Evolutionary conservation across 306 rosid genomes (phyloP), one percentile per base, ranked within the genome.

Genomic region (Vigna unguiculata): DNA sequence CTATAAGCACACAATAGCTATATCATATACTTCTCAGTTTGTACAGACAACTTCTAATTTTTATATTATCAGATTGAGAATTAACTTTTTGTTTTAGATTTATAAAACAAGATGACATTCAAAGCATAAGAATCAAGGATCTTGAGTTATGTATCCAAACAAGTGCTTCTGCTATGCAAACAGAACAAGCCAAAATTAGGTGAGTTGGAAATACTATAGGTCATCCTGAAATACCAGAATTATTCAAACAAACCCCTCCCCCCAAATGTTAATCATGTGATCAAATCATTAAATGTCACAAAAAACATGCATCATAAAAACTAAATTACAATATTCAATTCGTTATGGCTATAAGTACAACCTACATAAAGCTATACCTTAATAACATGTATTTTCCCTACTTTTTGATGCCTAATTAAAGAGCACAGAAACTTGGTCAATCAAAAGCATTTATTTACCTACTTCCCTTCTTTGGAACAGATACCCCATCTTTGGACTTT

Each of bases 391-490:
- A 60, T 75, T 64, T 79, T 67, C 83, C 82, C 82, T 83, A 84
- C 79, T 77, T 84, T 81, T 30, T 49, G 83, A 82, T 78, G 87
- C 87, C 87, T 86, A 79, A 82, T 86, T 78, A 86, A 85, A 84
- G 71, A 85, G 86, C 78, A 89, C 83, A 82, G 83, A 88, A 92
- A 89, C 87, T 83, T 87, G 87, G 91, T 88, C 88, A 91, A 93
- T 86, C 97, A 92, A 91, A 91, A 89, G 90, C 88, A 91, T 92
- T 90, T 90, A 90, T 93, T 96, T 96, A 96, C 99, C 99, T 96
- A 96, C 99, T 96, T 84, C 99, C 99, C 99, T 96, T 96, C 98
- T 96, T 96, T 96, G 99, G 88, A 96, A 89, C 97, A 92, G 99
- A 96, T 78, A 96, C 96, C 96, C 98, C 99, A 87, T 93, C 99